phyloP scores from a whole-genome alignment of 169 alveolate genomes.

The Plasmodium gonderi region DNA sequence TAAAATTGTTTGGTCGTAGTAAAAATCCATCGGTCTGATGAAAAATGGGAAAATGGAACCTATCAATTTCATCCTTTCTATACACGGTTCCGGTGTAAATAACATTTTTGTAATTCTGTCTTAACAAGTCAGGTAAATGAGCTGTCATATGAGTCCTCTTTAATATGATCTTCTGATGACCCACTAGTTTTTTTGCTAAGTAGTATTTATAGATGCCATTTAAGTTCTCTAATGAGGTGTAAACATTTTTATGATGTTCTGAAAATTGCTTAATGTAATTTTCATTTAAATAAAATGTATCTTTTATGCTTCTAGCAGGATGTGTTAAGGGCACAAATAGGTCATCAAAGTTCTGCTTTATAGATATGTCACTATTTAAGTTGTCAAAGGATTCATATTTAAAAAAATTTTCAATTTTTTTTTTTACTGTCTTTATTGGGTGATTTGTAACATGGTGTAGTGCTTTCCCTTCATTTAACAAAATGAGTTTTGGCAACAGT shows the following conservation, averaged over 20 bases:
- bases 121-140: slow-evolving; percentile 88
- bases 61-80: slow-evolving; percentile 93
- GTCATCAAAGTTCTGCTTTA: slow-evolving; percentile 90
- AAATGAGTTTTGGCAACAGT: slow-evolving; percentile 39
- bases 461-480: slow-evolving; percentile 42
- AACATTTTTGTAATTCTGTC: slow-evolving; percentile 84
- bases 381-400: slow-evolving; percentile 65
- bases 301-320: slow-evolving; percentile 88
- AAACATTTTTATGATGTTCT: not conserved
- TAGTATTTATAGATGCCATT: slow-evolving; percentile 75
- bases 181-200: slow-evolving; percentile 50
- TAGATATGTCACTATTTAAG: slow-evolving; percentile 78
- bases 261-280: slow-evolving; percentile 73
- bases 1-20: slow-evolving; percentile 65
- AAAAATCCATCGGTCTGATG: slow-evolving; percentile 92
- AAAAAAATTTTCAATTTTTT: slow-evolving; percentile 41
- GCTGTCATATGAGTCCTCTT: slow-evolving; percentile 93
- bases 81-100: slow-evolving; percentile 92
- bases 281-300: slow-evolving; percentile 87
- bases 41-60: slow-evolving; percentile 94
- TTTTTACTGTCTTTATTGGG: slow-evolving; percentile 68
- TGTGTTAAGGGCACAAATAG: slow-evolving; percentile 91
- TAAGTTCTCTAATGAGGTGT: slow-evolving; percentile 24
- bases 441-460: slow-evolving; percentile 32
- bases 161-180: slow-evolving; percentile 72